A percentile compares a stretch with the other conserved stretches of the same genome.
Evolutionary conservation across 1,284 basidiomycete species (phyloP).

Genomic region (Athelia sp.): DNA sequence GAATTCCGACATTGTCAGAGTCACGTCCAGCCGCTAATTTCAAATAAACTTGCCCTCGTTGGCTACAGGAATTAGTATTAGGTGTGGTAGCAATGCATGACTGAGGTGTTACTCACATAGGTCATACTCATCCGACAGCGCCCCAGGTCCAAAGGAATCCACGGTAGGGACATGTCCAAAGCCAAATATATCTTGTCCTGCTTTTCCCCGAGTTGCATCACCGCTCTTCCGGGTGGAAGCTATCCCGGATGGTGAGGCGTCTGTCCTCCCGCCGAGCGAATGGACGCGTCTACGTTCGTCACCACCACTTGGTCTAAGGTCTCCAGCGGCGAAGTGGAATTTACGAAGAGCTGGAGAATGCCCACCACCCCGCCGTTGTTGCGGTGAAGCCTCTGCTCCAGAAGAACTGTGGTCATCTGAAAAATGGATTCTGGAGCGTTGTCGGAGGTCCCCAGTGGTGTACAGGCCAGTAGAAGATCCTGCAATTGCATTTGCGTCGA

Average conservation of each 20-base stretch:
- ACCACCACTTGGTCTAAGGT: neutral
- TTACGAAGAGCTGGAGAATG: neutral
- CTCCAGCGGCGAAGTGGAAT: neutral
- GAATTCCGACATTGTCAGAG: slow-evolving; percentile 11
- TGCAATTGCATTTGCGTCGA: neutral
- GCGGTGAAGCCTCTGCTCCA: neutral
- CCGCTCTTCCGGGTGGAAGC: neutral
- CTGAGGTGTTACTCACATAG: slow-evolving; percentile 44
- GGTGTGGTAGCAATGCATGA: slow-evolving; percentile 4
- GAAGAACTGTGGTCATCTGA: slow-evolving; percentile 1
- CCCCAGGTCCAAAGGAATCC: neutral
- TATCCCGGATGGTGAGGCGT: neutral
- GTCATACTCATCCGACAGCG: slow-evolving; percentile 68
- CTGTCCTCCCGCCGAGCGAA: neutral
- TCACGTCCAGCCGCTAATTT: slow-evolving; percentile 3
- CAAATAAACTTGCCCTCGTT: slow-evolving; percentile 52
- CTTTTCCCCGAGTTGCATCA: neutral
- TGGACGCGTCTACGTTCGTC: neutral
- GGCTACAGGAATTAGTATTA: slow-evolving; percentile 30
- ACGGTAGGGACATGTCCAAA: neutral
- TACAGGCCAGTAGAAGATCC: neutral
- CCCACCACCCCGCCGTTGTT: neutral
- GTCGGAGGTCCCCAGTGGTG: neutral
- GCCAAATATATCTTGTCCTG: neutral
- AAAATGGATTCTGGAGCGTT: neutral